Evolutionary conservation across 495 filamentous ascomycete genomes (phyloP).

Genomic region (Recurvomyces mirabilis): DNA sequence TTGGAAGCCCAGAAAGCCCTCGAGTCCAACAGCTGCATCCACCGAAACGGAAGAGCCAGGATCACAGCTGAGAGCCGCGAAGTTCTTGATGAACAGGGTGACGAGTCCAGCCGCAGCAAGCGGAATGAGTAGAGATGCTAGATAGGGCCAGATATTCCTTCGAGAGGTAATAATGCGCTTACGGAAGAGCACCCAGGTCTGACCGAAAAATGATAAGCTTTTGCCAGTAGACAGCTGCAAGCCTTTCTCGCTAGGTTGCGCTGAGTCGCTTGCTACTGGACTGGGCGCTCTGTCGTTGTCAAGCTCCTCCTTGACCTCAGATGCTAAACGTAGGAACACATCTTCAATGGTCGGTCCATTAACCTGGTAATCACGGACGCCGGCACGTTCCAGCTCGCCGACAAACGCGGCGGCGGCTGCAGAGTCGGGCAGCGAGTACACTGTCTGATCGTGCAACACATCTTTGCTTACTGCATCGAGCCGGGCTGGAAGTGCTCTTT

Average conservation of each 20-base stretch:
- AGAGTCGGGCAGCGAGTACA: conserved; percentile 56
- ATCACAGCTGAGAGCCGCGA: conserved; percentile 32
- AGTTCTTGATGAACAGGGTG: conserved; percentile 55
- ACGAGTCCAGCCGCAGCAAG: conserved; percentile 65
- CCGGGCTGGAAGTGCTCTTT: conserved; percentile 35
- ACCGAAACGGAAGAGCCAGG: conserved; percentile 1
- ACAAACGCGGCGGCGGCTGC: conserved; percentile 55
- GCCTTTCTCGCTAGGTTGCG: conserved; percentile 11
- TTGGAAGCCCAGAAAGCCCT: conserved; percentile 22
- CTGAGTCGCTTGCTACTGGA: conserved; percentile 8
- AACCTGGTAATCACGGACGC: conserved; percentile 25
- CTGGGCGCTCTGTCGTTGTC: conserved; percentile 9
- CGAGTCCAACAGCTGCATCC: not conserved
- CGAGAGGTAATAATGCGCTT: conserved; percentile 69
- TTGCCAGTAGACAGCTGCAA: conserved; percentile 54
- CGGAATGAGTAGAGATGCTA: conserved; percentile 60
- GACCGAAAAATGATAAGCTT: conserved; percentile 49
- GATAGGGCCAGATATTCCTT: conserved; percentile 62
- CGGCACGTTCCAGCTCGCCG: conserved; percentile 47
- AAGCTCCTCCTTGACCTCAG: conserved; percentile 39
- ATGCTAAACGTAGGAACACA: conserved; percentile 69
- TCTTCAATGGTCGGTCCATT: conserved; percentile 60
- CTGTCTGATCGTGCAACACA: conserved; percentile 52
- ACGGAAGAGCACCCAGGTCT: conserved; percentile 60
- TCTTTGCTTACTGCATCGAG: conserved; percentile 46